Conservation (phyloP, 352 stramenopile species). For the Chrysophaeum taylorii region DNA sequence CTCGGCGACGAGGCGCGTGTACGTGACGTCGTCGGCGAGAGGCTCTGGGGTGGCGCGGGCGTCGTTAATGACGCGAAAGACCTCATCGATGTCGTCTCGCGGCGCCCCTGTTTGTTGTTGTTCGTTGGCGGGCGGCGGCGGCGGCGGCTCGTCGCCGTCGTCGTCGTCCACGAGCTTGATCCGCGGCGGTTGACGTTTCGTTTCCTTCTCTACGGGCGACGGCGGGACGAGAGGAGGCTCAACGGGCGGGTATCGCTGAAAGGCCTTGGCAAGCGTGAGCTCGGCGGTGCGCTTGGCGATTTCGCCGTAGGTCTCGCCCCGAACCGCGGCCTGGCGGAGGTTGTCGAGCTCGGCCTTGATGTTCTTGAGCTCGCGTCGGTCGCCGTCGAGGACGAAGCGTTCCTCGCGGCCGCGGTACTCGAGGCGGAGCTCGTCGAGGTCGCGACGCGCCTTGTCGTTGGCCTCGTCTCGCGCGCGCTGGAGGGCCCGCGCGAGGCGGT, state of each 20-base stretch:
- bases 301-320: background rate
- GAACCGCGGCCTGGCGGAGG: constrained; percentile 7
- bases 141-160: no score
- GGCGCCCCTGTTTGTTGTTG: no score
- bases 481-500: constrained; percentile 18
- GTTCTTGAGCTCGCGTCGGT: constrained; percentile 25
- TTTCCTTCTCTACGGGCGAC: no score
- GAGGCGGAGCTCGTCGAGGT: constrained; percentile 25
- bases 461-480: constrained; percentile 10
- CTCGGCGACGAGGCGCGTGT: background rate
- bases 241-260: no score
- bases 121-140: no score
- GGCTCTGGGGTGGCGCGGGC: background rate
- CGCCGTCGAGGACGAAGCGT: constrained; percentile 30
- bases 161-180: no score
- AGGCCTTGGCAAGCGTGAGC: no score
- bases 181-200: no score
- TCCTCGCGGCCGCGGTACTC: constrained; percentile 26
- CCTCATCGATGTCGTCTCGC: no score
- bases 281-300: background rate
- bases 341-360: constrained; percentile 28
- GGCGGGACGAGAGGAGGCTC: no score
- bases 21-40: background rate
- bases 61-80: no score
- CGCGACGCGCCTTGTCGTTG: background rate